Base-by-base conservation (phyloP, 192 early-diverging fungal genomes). In the Entomortierella beljakovae region DNA sequence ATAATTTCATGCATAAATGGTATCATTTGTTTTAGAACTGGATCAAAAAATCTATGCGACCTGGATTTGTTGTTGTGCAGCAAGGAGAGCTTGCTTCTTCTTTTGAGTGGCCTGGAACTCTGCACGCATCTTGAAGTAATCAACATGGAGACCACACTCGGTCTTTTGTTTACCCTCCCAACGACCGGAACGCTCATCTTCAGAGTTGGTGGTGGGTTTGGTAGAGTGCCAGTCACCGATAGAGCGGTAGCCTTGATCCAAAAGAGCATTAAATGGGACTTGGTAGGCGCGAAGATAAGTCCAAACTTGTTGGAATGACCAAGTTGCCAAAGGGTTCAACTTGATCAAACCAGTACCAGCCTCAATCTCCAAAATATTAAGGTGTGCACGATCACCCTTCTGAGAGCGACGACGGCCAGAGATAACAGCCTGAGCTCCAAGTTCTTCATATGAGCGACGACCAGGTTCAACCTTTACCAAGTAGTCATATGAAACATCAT, bases 71-170 rank as follows among this genome's bases (percentile, higher is more conserved):
- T 63, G 61, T 28, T 51, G 52, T 23, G 51, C 63, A 55, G 79
- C 68, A 13, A 81, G 55, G 11, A 72, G 51, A 0, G 64, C 79
- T 38, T 91, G 88, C 76, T 86, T 84, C 85, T 91, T 88, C 85
- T 95, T 92, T 80, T 89, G 89, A 25, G 91, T 86, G 0, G 92
- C 93, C 61, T 93, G 68, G 80, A 90, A 96, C 33, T 87, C 88
- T 7, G 91, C 85, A 31, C 94, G 84, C 94, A 97, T 95, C 83
- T 94, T 92, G 82, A 97, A 94, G 81, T 97, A 98, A 75, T 98
- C 95, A 83, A 97, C 96, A 85, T 98, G 97, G 38, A 98, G 73
- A 0, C 97, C 97, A 73, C 97, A 98, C 83, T 98, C 97, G 2
- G 92, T 90, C 86, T 98, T 97, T 59, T 92, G 86, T 57, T 90